Evolutionary conservation across 2,329 filamentous ascomycete species (phyloP).

Genomic region (Orbilia quercus): DNA sequence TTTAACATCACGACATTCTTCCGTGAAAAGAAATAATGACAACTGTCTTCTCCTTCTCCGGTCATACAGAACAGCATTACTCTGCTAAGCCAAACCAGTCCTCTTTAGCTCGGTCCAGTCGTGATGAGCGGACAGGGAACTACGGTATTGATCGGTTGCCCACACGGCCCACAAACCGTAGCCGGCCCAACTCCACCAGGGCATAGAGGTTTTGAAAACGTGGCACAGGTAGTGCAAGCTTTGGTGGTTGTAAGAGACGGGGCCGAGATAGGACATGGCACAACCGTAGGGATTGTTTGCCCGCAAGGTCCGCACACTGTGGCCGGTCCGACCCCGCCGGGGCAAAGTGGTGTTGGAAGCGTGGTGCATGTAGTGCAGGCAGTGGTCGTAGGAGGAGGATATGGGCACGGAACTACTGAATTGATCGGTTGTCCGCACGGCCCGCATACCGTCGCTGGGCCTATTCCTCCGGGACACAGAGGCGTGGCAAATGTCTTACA

Average conservation of each 20-base stretch:
- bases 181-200: conserved; percentile 29
- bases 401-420: conserved; percentile 33
- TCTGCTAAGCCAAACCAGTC: no score
- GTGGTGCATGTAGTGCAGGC: conserved; percentile 10
- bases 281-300: conserved; percentile 16
- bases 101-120: background rate
- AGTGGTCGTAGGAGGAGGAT: conserved; percentile 20
- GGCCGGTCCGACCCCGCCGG: conserved; percentile 26
- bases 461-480: conserved; percentile 29
- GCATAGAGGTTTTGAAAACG: conserved; percentile 37
- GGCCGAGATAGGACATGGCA: conserved; percentile 26
- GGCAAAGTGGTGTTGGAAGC: conserved; percentile 31
- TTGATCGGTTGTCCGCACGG: conserved; percentile 36
- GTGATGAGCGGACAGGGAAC: conserved; percentile 29
- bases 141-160: conserved; percentile 27
- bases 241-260: conserved; percentile 16
- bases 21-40: no score
- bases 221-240: conserved; percentile 43
- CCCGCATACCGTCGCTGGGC: conserved; percentile 46
- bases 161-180: conserved; percentile 44
- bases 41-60: no score
- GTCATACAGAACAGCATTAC: no score
- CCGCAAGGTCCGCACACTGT: conserved; percentile 41
- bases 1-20: no score
- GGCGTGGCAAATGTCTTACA: conserved; percentile 45